phyloP scores from a whole-genome alignment of 257 asterid species.

The Lavandula angustifolia region DNA sequence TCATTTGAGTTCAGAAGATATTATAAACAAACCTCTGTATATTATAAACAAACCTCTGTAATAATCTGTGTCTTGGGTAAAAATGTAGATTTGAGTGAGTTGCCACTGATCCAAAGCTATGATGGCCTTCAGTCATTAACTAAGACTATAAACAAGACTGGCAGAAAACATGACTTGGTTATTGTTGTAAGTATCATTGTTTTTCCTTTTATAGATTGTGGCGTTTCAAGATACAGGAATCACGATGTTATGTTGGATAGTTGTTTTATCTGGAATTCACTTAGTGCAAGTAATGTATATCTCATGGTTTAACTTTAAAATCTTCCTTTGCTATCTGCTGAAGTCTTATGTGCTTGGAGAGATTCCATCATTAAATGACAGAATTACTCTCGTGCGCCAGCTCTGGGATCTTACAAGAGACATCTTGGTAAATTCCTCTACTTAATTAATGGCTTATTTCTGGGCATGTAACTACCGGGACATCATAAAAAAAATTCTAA shows the following conservation, averaged over 20 bases:
- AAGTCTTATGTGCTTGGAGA: constrained; percentile 98
- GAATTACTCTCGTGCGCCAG: constrained; percentile 87
- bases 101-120: constrained; percentile 78
- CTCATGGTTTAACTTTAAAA: constrained; percentile 22
- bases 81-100: constrained; percentile 53
- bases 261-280: not conserved
- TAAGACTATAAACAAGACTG: constrained; percentile 62
- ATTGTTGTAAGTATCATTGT: constrained; percentile 70
- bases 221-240: not conserved
- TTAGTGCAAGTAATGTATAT: constrained; percentile 1
- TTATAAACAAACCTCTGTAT: not conserved
- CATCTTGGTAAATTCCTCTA: constrained; percentile 63
- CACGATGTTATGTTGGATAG: not conserved
- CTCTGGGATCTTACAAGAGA: constrained; percentile 92
- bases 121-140: constrained; percentile 64
- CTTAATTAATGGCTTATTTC: constrained; percentile 17
- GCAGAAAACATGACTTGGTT: constrained; percentile 76
- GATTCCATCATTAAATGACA: constrained; percentile 86
- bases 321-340: constrained; percentile 35
- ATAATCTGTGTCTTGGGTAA: constrained; percentile 24
- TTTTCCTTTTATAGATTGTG: constrained; percentile 14
- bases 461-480: constrained; percentile 6
- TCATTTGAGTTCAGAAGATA: constrained; percentile 17
- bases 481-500: constrained; percentile 18
- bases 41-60: not conserved